Base-by-base conservation (phyloP, 2,329 filamentous ascomycete species). In the Talaromyces sp. region DNA sequence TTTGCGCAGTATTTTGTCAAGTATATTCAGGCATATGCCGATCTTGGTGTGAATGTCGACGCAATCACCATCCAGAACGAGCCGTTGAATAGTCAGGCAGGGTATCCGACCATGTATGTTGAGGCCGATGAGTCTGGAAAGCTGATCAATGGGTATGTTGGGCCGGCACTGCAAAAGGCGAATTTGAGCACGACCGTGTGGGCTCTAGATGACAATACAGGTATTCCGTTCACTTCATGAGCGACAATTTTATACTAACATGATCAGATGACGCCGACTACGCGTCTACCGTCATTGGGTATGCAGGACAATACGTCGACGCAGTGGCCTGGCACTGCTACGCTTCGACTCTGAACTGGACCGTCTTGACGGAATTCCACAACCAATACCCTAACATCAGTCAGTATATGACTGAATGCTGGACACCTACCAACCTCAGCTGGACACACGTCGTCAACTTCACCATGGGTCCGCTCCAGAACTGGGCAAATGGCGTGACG, bases 391-490 rank as follows among this genome's bases (percentile, higher is more conserved):
- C 76, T 0, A 69, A 71, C 8, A 70, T 71, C 1, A 71, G 71
- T 6, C 77, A 79, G 60, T 78, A 78, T 67, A 78, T 79, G 77
- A 78, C 75, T 7, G 77, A 79, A 67, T 79, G 77, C 68, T 76
- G 73, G 68, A 77, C 72, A 9, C 72, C 72, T 0, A 69, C 67
- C 4, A 68, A 69, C 1, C 68, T 69, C 10, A 63, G 67, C 37
- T 73, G 72, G 72, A 67, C 73, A 31, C 70, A 73, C 33, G 70
- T 71, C 0, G 71, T 67, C 2, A 70, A 72, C 22, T 73, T 73
- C 43, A 73, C 72, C 7, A 73, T 73, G 67, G 71, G 70, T 0
- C 73, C 73, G 2, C 62, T 75, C 3, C 73, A 74, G 39, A 74
- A 75, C 56, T 74, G 73, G 68, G 73, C 73, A 13, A 68, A 70